Evolutionary conservation across 768 basidiomycete genomes (phyloP), one percentile per base, ranked within the genome.

Genomic region (Mycena alexandri): DNA sequence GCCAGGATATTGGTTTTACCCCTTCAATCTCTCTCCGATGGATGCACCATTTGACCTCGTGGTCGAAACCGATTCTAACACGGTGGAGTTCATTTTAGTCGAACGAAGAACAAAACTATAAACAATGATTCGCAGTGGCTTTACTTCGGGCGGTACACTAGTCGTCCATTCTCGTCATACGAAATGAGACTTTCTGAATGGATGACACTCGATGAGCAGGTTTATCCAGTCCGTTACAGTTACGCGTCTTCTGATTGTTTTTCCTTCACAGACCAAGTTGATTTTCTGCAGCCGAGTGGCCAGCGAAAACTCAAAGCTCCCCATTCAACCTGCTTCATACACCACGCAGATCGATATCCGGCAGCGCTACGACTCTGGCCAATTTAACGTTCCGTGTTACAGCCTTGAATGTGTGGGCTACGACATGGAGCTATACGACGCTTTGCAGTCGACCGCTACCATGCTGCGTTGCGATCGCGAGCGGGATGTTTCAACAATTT

Each of bases 101-200:
- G 29, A 29, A 25, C 41, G 17, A 25, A 44, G 6, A 22, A 62
- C 14, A 17, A 43, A 6, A 3, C n/a, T n/a, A n/a, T 34, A n/a
- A 6, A 12, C 12, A 36, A 13, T 43, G 10, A 59, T 53, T 29
- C 17, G 38, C 44, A 77, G 77, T 79, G 77, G 77, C 63, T 65
- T 16, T 79, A 79, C 52, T 68, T 75, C 9, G 78, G 77, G 0
- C 61, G 68, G 24, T 78, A 78, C 68, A 19, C 62, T 11, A 73
- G 61, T 47, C 67, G 64, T 1, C 46, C 52, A 38, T 54, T 79
- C 12, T 36, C 65, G 0, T 73, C 69, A 3, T 51, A 65, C 41
- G 73, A 76, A 16, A 79, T 79, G 79, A 58, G 63, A 8, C 59
- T 79, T 19, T 75, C 76, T 12, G 79, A 79, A 66, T 79, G 77